Base-by-base conservation (phyloP, 768 basidiomycete species). In the Auricularia heimuer region DNA sequence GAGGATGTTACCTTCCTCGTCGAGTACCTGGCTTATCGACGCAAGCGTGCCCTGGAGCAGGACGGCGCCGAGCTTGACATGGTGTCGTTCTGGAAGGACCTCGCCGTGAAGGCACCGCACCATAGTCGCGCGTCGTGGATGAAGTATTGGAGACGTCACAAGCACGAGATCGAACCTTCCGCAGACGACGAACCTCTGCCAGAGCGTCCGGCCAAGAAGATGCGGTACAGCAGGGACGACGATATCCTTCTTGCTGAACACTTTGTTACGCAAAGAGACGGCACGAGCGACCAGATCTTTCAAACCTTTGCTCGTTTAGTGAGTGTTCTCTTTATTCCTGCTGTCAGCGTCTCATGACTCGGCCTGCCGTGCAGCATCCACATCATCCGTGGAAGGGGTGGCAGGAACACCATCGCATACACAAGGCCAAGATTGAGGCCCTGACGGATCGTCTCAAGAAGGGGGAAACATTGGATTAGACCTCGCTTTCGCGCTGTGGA, bases 311-410 rank as follows among this genome's bases (percentile, higher is more conserved):
- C 84, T 12, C 81, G 86, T 65, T 65, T 79, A 77, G 91, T 92
- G 68, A 67, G 84, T 72, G 34, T 42, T 44, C 62, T 47, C 45
- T 62, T 67, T 62, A 54, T 64, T 45, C 47, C 56, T 64, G 3
- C 66, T 33, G 45, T 12, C 2, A 44, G 34, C 10, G 18, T 64
- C 2, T 18, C 24, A 42, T 33, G 37, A 33, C 36, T 62, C 60
- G 54, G 4, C 18, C 45, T 65, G 24, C 62, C 61, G 63, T 67
- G 18, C 70, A 94, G 91, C 82, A 92, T 73, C 84, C 90, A 1
- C 89, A 92, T 72, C 92, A 94, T 77, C 92, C 92, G 2, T 94
- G 92, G 92, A 94, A 94, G 73, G 92, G 92, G 14, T 94, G 92
- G 92, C 92, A 94, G 73, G 92, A 94, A 70, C 92, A 93, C 72